Conservation (phyloP, 148 eudicot species). For the Euryodendron excelsum region DNA sequence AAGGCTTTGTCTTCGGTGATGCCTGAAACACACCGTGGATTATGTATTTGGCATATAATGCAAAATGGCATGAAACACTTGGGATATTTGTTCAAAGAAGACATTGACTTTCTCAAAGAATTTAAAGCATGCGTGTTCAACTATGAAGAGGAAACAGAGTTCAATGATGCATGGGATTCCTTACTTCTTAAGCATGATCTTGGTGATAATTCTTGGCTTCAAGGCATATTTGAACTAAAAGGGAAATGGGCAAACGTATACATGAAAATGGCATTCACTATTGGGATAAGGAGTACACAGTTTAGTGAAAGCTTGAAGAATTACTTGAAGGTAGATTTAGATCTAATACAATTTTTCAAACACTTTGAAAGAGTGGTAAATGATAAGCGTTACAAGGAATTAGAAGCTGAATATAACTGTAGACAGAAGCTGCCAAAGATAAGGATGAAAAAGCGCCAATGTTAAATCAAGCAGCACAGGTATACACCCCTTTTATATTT, state of each 20-base stretch:
- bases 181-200: not conserved
- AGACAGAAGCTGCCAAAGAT: conserved; percentile 16
- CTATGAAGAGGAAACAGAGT: not conserved
- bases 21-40: not conserved
- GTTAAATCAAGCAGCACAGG: conserved; percentile 22
- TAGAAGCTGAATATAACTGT: conserved; percentile 20
- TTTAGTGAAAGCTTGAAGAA: conserved; percentile 18
- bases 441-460: conserved; percentile 14
- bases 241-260: conserved; percentile 19
- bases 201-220: conserved; percentile 22
- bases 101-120: not conserved
- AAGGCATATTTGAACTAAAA: conserved; percentile 7
- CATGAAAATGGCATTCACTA: conserved; percentile 6
- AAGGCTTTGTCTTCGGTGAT: not conserved
- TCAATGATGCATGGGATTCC: not conserved
- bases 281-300: conserved; percentile 19
- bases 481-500: conserved; percentile 18
- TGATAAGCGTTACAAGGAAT: conserved; percentile 24
- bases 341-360: conserved; percentile 6
- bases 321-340: conserved; percentile 6
- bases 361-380: conserved; percentile 25
- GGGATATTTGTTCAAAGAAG: not conserved
- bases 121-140: not conserved
- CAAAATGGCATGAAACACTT: conserved; percentile 1
- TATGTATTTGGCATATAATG: conserved; percentile 11